Evolutionary conservation across 371 early-diverging fungal species (phyloP).

Genomic region (Smittium culicis): DNA sequence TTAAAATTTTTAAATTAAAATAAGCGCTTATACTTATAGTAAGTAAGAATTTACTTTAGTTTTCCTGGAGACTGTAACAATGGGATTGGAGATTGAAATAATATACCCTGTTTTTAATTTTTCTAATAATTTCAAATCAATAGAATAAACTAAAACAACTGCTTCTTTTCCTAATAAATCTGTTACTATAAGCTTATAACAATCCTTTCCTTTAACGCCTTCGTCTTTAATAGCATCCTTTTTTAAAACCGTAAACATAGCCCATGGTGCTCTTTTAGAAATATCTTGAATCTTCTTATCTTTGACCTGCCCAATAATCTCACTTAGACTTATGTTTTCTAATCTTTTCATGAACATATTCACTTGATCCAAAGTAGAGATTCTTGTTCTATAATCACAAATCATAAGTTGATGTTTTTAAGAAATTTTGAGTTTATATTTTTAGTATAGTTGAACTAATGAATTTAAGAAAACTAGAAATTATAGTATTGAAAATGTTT

Average conservation of each 20-base stretch:
- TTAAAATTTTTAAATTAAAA: too few relatives aligned
- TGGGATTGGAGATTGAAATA: background rate
- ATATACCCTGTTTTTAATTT: background rate
- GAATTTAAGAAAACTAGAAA: too few relatives aligned
- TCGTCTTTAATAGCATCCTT: background rate
- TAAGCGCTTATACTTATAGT: too few relatives aligned
- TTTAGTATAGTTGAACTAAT: too few relatives aligned
- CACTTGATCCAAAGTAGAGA: constrained; percentile 1
- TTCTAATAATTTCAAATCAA: background rate
- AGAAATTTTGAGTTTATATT: background rate
- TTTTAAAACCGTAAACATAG: background rate
- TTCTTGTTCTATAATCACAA: constrained; percentile 1
- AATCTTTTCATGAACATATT: background rate
- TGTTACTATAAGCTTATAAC: constrained; percentile 1
- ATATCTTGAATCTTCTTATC: background rate
- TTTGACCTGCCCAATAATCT: background rate
- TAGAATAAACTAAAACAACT: background rate
- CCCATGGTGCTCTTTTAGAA: background rate
- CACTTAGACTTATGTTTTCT: background rate
- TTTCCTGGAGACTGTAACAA: background rate
- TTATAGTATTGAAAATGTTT: too few relatives aligned
- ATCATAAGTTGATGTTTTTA: too few relatives aligned
- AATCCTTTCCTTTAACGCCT: background rate
- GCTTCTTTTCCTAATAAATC: constrained; percentile 4
- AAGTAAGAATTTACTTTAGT: background rate